Percentiles rank a stretch among this genome's conserved stretches.
Evolutionary conservation across 345 rosid genomes (phyloP).

Genomic region (Populus pruinosa): DNA sequence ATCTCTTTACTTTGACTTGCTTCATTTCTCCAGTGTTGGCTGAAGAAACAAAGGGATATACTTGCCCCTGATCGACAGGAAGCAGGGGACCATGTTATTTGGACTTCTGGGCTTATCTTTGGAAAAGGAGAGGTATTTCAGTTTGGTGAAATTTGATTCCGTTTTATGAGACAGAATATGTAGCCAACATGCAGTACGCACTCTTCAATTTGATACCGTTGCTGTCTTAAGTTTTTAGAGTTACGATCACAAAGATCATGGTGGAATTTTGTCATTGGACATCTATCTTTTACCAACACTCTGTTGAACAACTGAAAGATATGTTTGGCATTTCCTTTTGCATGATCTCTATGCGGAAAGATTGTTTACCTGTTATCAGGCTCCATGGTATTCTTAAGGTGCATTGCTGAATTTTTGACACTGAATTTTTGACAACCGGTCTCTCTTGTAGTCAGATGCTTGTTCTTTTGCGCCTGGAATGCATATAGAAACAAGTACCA

Average conservation of each 20-base stretch:
- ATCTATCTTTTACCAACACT: neutral
- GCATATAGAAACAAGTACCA: neutral
- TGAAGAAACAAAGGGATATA: conserved; percentile 86
- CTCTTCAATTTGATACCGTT: neutral
- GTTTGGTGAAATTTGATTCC: conserved; percentile 8
- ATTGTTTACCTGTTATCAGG: neutral
- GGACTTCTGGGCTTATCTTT: conserved; percentile 92
- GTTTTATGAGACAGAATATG: neutral
- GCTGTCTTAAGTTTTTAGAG: neutral
- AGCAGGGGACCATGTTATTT: conserved; percentile 50
- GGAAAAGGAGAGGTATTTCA: conserved; percentile 85
- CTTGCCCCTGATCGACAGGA: conserved; percentile 66
- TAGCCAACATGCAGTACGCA: neutral
- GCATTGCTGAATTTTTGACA: neutral
- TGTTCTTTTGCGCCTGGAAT: neutral
- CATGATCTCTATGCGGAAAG: neutral
- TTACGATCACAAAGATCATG: neutral
- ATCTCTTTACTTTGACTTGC: conserved; percentile 1
- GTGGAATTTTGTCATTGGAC: neutral
- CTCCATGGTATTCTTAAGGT: neutral
- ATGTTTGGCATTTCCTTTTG: neutral
- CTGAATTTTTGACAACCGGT: neutral
- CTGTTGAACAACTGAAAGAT: neutral
- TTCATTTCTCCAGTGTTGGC: conserved; percentile 68
- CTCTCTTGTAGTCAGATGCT: neutral